These are phyloP conservation scores for Mediolabrus comicus DNA, from an alignment of 108 stramenopile genomes.

Conservation along the genomic window DNA sequence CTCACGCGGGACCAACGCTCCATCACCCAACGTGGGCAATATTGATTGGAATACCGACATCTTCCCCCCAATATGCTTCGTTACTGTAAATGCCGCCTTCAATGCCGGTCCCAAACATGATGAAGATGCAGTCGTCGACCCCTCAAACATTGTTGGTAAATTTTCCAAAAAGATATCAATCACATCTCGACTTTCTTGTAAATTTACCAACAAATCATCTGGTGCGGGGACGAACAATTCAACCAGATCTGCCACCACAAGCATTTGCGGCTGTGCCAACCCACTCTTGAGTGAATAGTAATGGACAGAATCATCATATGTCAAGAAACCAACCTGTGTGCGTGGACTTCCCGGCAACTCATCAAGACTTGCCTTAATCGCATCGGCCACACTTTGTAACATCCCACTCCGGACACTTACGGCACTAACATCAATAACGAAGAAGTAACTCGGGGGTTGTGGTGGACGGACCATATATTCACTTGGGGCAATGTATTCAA, in stretches of 20 bases:
- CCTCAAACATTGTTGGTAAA: conserved; percentile 91
- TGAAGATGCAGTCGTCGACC: conserved; percentile 51
- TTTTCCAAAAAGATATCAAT: conserved; percentile 91
- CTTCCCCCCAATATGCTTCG: conserved; percentile 96
- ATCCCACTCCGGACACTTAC: conserved; percentile 87
- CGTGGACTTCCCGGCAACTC: conserved; percentile 84
- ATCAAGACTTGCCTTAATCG: conserved; percentile 88
- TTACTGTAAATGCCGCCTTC: conserved; percentile 93
- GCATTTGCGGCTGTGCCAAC: conserved; percentile 88
- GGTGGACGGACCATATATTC: conserved; percentile 99
- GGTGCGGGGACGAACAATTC: conserved; percentile 95
- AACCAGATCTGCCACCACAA: conserved; percentile 92
- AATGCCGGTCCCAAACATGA: conserved; percentile 92
- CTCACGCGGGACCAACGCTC: conserved; percentile 85
- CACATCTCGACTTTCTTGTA: conserved; percentile 82
- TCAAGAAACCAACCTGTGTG: conserved; percentile 93
- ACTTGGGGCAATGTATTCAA: conserved; percentile 92
- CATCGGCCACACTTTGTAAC: conserved; percentile 74
- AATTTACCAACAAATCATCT: conserved; percentile 95
- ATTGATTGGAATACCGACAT: conserved; percentile 91
- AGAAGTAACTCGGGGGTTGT: conserved; percentile 95
- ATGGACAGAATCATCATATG: conserved; percentile 93
- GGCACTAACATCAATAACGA: conserved; percentile 94
- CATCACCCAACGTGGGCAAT: conserved; percentile 93
- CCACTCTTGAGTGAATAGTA: conserved; percentile 92